Evolutionary conservation across 2,329 filamentous ascomycete species (phyloP).

Genomic region (Pestalotiopsis sp.): DNA sequence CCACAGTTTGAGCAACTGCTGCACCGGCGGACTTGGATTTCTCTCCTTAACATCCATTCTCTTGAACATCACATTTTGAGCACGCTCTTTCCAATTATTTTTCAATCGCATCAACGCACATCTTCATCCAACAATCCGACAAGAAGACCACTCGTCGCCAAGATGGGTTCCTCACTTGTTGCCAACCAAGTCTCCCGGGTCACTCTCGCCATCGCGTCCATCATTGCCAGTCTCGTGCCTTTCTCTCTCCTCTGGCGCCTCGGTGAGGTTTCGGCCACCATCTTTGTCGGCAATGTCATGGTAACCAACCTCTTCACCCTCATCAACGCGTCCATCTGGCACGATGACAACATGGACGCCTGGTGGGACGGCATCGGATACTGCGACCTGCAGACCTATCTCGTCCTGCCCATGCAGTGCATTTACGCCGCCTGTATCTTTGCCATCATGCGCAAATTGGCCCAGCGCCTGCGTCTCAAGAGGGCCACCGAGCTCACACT

Average conservation of each 20-base stretch:
- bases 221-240: conserved; percentile 52
- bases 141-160: background rate
- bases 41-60: background rate
- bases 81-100: background rate
- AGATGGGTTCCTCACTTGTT: background rate
- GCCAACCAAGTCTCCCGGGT: conserved; percentile 55
- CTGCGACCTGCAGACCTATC: conserved; percentile 54
- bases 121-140: background rate
- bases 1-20: background rate
- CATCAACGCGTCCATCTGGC: conserved; percentile 57
- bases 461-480: conserved; percentile 50
- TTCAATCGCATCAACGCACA: background rate
- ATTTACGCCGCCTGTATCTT: conserved; percentile 55
- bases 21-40: background rate
- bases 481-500: conserved; percentile 42
- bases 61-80: background rate
- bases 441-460: conserved; percentile 57
- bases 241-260: conserved; percentile 53
- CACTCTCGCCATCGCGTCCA: conserved; percentile 46
- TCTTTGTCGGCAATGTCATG: conserved; percentile 50
- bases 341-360: conserved; percentile 46
- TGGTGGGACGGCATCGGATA: conserved; percentile 58
- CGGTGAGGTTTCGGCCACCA: conserved; percentile 55
- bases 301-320: conserved; percentile 51
- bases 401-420: conserved; percentile 38